Percentiles rank a stretch among this genome's conserved stretches.
Conservation (phyloP, 192 early-diverging fungal species). For the Haplosporangium gracile region DNA sequence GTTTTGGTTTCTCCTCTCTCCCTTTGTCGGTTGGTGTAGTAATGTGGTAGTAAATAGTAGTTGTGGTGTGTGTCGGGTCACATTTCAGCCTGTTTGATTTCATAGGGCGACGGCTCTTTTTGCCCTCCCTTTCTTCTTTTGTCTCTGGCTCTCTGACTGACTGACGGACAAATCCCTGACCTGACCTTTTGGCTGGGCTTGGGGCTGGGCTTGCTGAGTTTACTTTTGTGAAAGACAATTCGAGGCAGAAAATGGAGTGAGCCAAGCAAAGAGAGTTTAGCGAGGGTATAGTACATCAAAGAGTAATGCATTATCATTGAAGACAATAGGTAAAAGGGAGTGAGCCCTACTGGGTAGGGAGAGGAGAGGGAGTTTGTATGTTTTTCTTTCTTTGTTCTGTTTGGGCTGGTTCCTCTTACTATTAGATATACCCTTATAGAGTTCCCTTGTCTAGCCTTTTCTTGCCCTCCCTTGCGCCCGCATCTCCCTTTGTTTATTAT, state of each 20-base stretch:
- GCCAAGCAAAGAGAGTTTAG: slow-evolving; percentile 1
- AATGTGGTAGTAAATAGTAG: too few species aligned
- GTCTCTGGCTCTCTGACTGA: not conserved
- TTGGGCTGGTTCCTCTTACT: not conserved
- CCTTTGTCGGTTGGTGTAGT: not conserved
- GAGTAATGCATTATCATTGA: not conserved
- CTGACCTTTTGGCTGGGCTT: not conserved
- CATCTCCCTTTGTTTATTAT: not conserved
- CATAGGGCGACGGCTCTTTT: not conserved
- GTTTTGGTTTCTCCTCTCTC: slow-evolving; percentile 6
- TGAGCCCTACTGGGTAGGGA: not conserved
- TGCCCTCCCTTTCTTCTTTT: not conserved
- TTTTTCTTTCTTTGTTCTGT: not conserved
- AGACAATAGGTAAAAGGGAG: not conserved
- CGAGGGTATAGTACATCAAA: not conserved
- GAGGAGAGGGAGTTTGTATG: not conserved
- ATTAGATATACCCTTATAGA: too few species aligned
- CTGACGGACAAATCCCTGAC: not conserved
- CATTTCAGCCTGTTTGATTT: not conserved
- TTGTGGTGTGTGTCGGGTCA: not conserved
- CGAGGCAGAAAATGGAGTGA: not conserved
- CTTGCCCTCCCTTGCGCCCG: too few species aligned
- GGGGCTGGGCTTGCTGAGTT: slow-evolving; percentile 9
- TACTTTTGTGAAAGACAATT: not conserved
- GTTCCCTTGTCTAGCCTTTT: too few species aligned